Percentiles rank a stretch among this genome's conserved stretches.
Conservation (phyloP, 257 asterid species). For the Primulina huaijiensis region DNA sequence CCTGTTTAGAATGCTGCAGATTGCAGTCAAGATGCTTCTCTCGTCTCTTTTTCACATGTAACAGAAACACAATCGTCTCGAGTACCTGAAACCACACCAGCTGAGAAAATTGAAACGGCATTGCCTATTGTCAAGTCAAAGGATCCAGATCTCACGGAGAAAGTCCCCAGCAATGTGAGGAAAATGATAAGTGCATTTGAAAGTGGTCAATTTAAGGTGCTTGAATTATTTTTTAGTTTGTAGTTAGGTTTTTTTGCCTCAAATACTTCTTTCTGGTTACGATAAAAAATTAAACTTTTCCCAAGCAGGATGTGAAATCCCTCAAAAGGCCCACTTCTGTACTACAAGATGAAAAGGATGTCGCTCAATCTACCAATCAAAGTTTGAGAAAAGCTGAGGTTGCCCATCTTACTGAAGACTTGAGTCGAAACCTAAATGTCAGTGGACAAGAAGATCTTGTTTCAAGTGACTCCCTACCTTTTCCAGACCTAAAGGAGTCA, state of each 20-base stretch:
- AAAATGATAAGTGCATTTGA: slow-evolving; percentile 85
- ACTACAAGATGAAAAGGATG: slow-evolving; percentile 30
- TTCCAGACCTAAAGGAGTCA: slow-evolving; percentile 17
- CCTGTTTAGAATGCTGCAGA: slow-evolving; percentile 70
- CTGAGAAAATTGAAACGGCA: slow-evolving; percentile 29
- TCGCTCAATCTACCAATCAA: slow-evolving; percentile 25
- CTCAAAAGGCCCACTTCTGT: slow-evolving; percentile 38
- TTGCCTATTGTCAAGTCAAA: slow-evolving; percentile 13
- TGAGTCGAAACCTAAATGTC: slow-evolving; percentile 25
- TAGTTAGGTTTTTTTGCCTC: slow-evolving; percentile 12
- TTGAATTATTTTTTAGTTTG: slow-evolving; percentile 15
- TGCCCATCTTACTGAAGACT: slow-evolving; percentile 20
- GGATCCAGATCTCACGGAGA: slow-evolving; percentile 25
- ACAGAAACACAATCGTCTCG: slow-evolving; percentile 26
- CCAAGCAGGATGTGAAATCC: slow-evolving; percentile 50
- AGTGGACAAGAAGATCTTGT: slow-evolving; percentile 25
- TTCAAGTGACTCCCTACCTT: slow-evolving; percentile 18
- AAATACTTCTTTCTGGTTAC: slow-evolving; percentile 8
- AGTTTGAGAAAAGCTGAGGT: slow-evolving; percentile 21
- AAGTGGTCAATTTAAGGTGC: slow-evolving; percentile 59
- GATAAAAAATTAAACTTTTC: not conserved
- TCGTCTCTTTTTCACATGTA: slow-evolving; percentile 31
- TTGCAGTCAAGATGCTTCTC: slow-evolving; percentile 35
- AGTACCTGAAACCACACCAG: slow-evolving; percentile 25
- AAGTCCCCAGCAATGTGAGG: slow-evolving; percentile 56